Percentiles rank a stretch among this genome's conserved stretches.
Evolutionary conservation across 768 basidiomycete species (phyloP).

Genomic region (Lactarius trivialis): DNA sequence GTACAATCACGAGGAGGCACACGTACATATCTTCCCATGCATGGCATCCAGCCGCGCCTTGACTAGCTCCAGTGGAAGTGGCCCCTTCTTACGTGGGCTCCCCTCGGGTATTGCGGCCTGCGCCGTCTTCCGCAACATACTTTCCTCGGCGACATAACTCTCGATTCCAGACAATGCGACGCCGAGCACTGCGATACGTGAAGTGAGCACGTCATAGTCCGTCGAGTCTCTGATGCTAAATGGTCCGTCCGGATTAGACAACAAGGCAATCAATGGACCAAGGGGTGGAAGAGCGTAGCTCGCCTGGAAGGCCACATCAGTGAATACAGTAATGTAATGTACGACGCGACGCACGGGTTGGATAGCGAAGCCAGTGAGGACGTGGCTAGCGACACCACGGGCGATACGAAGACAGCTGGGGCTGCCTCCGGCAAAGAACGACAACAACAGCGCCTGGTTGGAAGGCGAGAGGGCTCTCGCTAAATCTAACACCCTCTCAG

Average conservation of each 20-base stretch:
- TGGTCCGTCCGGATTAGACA: constrained; percentile 38
- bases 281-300: constrained; percentile 47
- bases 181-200: constrained; percentile 50
- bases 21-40: constrained; percentile 58
- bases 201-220: constrained; percentile 55
- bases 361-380: constrained; percentile 34
- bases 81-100: constrained; percentile 31
- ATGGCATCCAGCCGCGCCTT: constrained; percentile 42
- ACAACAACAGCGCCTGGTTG: constrained; percentile 46
- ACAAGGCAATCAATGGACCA: constrained; percentile 44
- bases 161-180: constrained; percentile 53
- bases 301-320: background rate
- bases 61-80: constrained; percentile 45
- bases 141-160: constrained; percentile 48
- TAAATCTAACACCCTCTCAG: constrained; percentile 39
- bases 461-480: constrained; percentile 36
- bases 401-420: constrained; percentile 48
- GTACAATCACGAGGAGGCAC: background rate
- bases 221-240: constrained; percentile 27
- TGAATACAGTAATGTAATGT: background rate
- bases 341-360: constrained; percentile 8
- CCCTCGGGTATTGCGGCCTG: constrained; percentile 6
- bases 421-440: constrained; percentile 46
- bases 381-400: constrained; percentile 47
- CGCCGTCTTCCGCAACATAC: constrained; percentile 3